These are phyloP conservation scores for Pyrenophora graminea DNA, from an alignment of 2,329 filamentous ascomycete species.

Conservation along the genomic window DNA sequence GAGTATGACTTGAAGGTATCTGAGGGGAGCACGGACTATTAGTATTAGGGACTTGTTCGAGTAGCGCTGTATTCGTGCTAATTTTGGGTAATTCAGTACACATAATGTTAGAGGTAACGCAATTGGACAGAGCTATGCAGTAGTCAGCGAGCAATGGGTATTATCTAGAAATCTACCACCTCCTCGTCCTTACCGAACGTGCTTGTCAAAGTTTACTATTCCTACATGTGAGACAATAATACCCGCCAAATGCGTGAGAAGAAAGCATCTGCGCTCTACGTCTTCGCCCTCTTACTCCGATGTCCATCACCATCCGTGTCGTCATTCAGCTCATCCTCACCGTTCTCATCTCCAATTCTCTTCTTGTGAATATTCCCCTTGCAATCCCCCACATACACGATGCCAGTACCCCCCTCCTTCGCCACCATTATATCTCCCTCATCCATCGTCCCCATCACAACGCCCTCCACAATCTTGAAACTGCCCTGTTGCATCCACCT, in stretches of 20 bases:
- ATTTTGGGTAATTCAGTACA: neutral
- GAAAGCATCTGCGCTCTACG: neutral
- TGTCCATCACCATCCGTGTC: neutral
- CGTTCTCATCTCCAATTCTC: neutral
- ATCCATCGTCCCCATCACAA: neutral
- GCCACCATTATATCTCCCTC: neutral
- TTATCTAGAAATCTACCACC: too few relatives aligned
- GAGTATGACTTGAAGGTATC: neutral
- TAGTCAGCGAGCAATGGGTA: too few relatives aligned
- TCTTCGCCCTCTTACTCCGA: slow-evolving; percentile 7
- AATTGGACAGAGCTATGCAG: too few relatives aligned
- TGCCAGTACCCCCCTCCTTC: neutral
- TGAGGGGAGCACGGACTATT: neutral
- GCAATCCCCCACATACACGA: neutral
- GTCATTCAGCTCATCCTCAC: neutral
- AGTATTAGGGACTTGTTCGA: neutral
- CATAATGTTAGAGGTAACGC: too few relatives aligned
- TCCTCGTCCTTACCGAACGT: neutral
- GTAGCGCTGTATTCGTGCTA: neutral
- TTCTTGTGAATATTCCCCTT: neutral
- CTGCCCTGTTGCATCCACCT: slow-evolving; percentile 12
- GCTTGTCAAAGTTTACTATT: too few relatives aligned
- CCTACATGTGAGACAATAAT: too few relatives aligned
- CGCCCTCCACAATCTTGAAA: slow-evolving; percentile 18
- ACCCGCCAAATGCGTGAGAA: too few relatives aligned